phyloP scores from a whole-genome alignment of 1,284 basidiomycete genomes.

The Bondarzewia mesenterica region DNA sequence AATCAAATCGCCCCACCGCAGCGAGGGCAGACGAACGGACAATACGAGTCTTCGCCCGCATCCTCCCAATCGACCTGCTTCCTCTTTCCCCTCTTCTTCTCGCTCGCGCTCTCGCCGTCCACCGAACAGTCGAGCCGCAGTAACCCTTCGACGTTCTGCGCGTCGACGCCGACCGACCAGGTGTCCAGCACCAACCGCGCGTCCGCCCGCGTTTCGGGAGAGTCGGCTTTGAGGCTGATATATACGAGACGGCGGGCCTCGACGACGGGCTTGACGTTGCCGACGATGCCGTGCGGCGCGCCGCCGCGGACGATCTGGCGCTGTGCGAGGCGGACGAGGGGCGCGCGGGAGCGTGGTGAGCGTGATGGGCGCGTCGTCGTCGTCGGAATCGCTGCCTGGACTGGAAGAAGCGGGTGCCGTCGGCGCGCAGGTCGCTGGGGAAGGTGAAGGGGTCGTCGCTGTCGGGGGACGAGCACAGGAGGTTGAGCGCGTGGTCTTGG shows the following conservation, averaged over 20 bases:
- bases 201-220: too few species aligned
- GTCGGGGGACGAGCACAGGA: not conserved
- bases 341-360: not conserved
- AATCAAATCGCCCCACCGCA: too few species aligned
- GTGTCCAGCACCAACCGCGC: not conserved
- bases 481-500: not conserved
- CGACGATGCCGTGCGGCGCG: not conserved
- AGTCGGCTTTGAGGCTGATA: not conserved
- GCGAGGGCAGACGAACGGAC: too few species aligned
- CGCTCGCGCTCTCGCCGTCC: too few species aligned
- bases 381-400: too few species aligned
- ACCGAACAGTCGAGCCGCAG: too few species aligned
- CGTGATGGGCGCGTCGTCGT: not conserved
- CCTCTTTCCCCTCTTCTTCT: too few species aligned
- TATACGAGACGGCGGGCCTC: not conserved
- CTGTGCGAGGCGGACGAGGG: not conserved
- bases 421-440: too few species aligned
- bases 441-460: not conserved
- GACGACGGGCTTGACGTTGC: not conserved
- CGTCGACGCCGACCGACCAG: not conserved
- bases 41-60: too few species aligned
- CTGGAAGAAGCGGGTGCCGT: too few species aligned
- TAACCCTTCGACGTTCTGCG: too few species aligned
- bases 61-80: too few species aligned
- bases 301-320: not conserved